phyloP scores from a whole-genome alignment of 2,329 filamentous ascomycete species.

The Cladosporium sp. region DNA sequence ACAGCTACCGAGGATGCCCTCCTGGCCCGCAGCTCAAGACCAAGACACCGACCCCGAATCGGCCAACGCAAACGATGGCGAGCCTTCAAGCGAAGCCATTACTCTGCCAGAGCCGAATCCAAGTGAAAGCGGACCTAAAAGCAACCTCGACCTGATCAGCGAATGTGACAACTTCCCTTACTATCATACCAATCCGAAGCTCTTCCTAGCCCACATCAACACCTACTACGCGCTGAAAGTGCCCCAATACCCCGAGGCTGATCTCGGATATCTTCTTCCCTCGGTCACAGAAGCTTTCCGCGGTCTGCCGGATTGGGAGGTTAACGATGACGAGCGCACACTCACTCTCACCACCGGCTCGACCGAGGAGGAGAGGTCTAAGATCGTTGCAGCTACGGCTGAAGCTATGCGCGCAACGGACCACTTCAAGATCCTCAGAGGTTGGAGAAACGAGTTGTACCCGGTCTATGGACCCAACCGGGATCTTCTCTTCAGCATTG shows the following conservation, averaged over 20 bases:
- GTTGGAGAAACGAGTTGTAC: conserved; percentile 79
- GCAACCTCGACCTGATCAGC: conserved; percentile 52
- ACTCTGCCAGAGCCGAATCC: conserved; percentile 27
- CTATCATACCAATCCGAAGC: conserved; percentile 54
- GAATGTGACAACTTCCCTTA: conserved; percentile 72
- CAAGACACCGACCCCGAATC: neutral
- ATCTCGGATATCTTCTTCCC: conserved; percentile 57
- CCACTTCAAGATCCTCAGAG: conserved; percentile 68
- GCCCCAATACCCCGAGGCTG: conserved; percentile 57
- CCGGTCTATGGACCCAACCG: conserved; percentile 64
- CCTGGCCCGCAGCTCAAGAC: conserved; percentile 20
- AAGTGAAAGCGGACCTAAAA: conserved; percentile 31
- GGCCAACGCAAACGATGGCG: neutral
- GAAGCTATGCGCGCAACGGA: conserved; percentile 64
- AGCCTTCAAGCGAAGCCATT: conserved; percentile 10
- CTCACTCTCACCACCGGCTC: conserved; percentile 55
- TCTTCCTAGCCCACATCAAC: conserved; percentile 45
- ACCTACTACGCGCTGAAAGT: conserved; percentile 64
- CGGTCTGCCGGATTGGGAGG: conserved; percentile 56
- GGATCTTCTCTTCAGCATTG: conserved; percentile 67
- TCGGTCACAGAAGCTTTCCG: conserved; percentile 56
- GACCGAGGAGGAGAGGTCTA: conserved; percentile 61
- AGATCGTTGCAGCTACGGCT: conserved; percentile 54
- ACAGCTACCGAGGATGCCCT: conserved; percentile 26
- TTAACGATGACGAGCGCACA: conserved; percentile 58